Evolutionary conservation across 257 asterid species (phyloP).

Genomic region (Solanum tacnaense): DNA sequence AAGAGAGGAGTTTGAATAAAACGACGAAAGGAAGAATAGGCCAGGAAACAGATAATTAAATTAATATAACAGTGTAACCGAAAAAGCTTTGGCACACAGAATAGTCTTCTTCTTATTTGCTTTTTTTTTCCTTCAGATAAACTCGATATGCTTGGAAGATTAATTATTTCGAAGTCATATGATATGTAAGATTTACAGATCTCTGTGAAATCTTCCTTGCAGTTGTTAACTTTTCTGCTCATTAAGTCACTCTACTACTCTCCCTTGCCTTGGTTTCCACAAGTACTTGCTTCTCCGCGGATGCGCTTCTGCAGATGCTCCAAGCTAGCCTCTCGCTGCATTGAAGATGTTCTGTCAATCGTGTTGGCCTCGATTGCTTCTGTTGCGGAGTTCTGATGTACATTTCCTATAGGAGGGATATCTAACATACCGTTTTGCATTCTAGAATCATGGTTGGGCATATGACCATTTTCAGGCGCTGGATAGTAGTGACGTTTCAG

Average conservation of each 20-base stretch:
- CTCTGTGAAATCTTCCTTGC: neutral
- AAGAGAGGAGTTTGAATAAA: neutral
- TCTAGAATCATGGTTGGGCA: conserved; percentile 20
- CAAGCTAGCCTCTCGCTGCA: conserved; percentile 90
- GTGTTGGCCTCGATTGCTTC: conserved; percentile 2
- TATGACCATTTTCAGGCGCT: conserved; percentile 23
- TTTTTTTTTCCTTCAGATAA: neutral
- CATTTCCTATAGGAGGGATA: conserved; percentile 21
- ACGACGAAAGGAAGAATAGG: neutral
- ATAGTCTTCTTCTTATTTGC: neutral
- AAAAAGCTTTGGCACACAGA: neutral
- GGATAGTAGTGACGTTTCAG: conserved; percentile 44
- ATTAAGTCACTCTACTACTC: conserved; percentile 4
- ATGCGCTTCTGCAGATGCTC: conserved; percentile 84
- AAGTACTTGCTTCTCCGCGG: conserved; percentile 32
- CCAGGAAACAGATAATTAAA: neutral
- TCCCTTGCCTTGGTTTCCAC: conserved; percentile 22
- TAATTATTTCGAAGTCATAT: neutral
- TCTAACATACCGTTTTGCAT: conserved; percentile 31
- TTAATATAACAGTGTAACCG: neutral
- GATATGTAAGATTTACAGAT: neutral
- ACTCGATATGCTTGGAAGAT: neutral
- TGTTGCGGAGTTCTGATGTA: conserved; percentile 19
- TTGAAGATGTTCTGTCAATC: conserved; percentile 45
- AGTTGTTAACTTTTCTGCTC: neutral